Evolutionary conservation across 2,329 filamentous ascomycete species (phyloP), one percentile per base, ranked within the genome.

Genomic region (Aspergillus felis): DNA sequence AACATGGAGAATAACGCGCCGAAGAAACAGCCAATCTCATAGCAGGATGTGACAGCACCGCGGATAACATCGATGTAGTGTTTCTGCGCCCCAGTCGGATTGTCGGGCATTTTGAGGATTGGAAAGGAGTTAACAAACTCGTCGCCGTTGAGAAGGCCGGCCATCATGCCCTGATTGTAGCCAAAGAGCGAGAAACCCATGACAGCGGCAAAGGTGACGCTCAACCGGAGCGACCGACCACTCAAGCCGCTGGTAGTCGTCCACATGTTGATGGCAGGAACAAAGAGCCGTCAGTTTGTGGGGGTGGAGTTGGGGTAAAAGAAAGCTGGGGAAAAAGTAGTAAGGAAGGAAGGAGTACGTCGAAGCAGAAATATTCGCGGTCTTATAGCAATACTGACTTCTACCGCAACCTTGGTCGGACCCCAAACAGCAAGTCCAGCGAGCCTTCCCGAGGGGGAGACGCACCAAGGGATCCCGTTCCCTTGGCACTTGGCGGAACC

Each of bases 161-260:
- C 67, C 64, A 73, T 71, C 58, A 74, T 55, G 50, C 70, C 71
- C 62, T 73, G 71, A 56, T 74, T 68, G 58, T 72, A 74, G 51
- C 71, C 71, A 59, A 73, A 73, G 25, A 85, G 79, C 7, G 84
- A 73, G 73, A 86, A 86, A 17, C 82, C 84, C 29, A 68, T 54
- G n/a, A 71, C 68, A 47, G 69, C 67, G n/a, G 65, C 68, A 29
- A 72, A 54, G 54, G 69, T 72, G 58, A 71, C 65, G 57, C 56
- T 57, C 24, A 61, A 9, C 22, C 57, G 65, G 53, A 68, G 66
- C 50, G 53, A 29, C 44, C 60, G 57, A 64, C 69, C 69, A 58
- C 60, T 57, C 17, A 71, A 56, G 54, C 69, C 69, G 42, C 38
- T 57, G 35, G 69, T 71, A 44, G 61, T 62, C 38, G 69, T 72